phyloP scores from a whole-genome alignment of 306 rosid genomes.

The Abrus pulchellus region DNA sequence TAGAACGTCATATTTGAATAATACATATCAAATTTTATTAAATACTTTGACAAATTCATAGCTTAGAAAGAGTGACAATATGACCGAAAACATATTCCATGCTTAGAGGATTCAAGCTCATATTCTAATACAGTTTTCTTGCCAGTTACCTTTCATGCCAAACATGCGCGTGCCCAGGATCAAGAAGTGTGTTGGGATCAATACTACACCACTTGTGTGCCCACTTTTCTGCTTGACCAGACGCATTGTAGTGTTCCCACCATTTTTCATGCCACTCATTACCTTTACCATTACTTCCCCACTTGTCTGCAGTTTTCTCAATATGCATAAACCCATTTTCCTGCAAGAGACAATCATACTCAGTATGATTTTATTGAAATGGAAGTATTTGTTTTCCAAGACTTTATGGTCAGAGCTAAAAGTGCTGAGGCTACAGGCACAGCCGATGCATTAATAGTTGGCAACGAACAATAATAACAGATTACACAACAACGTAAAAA shows the following conservation, averaged over 20 bases:
- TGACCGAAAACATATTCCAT: background rate
- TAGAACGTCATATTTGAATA: background rate
- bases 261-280: slow-evolving; percentile 97
- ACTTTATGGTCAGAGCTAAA: background rate
- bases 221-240: slow-evolving; percentile 90
- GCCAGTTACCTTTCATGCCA: slow-evolving; percentile 93
- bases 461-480: slow-evolving; percentile 4
- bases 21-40: background rate
- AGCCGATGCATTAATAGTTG: slow-evolving; percentile 31
- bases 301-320: slow-evolving; percentile 98
- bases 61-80: background rate
- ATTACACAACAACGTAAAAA: slow-evolving; percentile 21
- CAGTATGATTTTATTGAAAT: slow-evolving; percentile 19
- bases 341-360: slow-evolving; percentile 57
- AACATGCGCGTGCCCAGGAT: slow-evolving; percentile 93
- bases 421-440: background rate
- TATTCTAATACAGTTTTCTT: background rate
- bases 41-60: slow-evolving; percentile 17
- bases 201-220: slow-evolving; percentile 98
- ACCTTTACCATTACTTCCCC: slow-evolving; percentile 88
- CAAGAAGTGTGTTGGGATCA: slow-evolving; percentile 83
- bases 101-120: slow-evolving; percentile 30
- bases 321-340: slow-evolving; percentile 74
- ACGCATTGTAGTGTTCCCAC: slow-evolving; percentile 80
- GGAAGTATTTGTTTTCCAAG: slow-evolving; percentile 18